phyloP scores from a whole-genome alignment of 2,329 filamentous ascomycete genomes.

The Penicillium brevicompactum region DNA sequence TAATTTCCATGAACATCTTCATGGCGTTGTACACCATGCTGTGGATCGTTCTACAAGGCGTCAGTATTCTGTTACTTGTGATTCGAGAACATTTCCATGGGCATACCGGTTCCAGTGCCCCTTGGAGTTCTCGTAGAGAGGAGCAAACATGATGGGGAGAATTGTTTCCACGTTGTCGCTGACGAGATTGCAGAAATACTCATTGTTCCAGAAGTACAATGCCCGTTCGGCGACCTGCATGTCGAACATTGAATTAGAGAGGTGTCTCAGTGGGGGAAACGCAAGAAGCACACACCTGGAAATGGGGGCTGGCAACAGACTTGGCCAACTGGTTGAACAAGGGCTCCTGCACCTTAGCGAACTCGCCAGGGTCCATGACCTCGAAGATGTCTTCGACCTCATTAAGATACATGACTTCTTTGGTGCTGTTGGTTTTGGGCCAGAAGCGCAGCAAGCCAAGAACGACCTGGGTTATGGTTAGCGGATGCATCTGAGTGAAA shows the following conservation, averaged over 20 bases:
- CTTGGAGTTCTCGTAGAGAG: constrained; percentile 97
- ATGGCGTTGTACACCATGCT: constrained; percentile 99
- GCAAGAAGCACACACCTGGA: constrained; percentile 63
- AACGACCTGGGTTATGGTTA: constrained; percentile 67
- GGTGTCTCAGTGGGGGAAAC: neutral
- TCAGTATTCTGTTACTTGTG: constrained; percentile 12
- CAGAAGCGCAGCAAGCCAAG: constrained; percentile 93
- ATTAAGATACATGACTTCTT: constrained; percentile 99
- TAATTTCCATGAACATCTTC: constrained; percentile 99
- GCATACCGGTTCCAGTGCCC: constrained; percentile 96
- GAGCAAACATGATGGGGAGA: constrained; percentile 98
- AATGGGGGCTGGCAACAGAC: constrained; percentile 96
- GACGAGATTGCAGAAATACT: constrained; percentile 99
- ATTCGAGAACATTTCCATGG: neutral
- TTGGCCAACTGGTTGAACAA: constrained; percentile 97
- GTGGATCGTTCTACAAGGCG: constrained; percentile 80
- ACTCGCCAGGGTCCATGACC: constrained; percentile 98
- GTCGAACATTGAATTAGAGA: neutral
- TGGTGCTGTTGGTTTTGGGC: constrained; percentile 99
- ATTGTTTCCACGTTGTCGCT: constrained; percentile 99
- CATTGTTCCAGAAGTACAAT: constrained; percentile 99
- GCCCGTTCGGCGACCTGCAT: constrained; percentile 84
- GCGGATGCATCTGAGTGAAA: neutral
- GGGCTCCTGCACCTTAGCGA: constrained; percentile 97
- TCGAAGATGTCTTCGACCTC: constrained; percentile 99